These are phyloP conservation scores for Blastobotrys robertii DNA, from an alignment of 805 yeast genomes.

Conservation along the genomic window DNA sequence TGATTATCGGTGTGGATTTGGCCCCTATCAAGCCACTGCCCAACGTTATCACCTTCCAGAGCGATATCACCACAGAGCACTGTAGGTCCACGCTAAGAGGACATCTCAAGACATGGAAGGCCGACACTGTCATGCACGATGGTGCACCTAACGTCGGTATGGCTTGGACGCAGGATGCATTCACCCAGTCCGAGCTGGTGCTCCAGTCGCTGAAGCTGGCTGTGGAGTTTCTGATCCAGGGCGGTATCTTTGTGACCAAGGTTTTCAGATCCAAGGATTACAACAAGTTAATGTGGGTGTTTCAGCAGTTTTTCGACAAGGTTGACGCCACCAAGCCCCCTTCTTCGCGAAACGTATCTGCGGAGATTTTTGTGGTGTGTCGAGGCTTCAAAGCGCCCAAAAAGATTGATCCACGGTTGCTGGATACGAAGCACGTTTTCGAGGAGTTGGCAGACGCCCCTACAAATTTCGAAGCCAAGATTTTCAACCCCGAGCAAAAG, in stretches of 20 bases:
- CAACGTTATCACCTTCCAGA: conserved; percentile 85
- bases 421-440: conserved; percentile 89
- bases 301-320: conserved; percentile 88
- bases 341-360: conserved; percentile 97
- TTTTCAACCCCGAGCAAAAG: conserved; percentile 89
- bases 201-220: conserved; percentile 90
- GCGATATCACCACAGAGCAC: conserved; percentile 97
- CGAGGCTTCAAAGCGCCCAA: conserved; percentile 94
- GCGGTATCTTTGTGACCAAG: conserved; percentile 94
- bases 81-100: conserved; percentile 92
- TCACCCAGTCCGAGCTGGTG: conserved; percentile 93
- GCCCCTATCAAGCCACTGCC: conserved; percentile 97
- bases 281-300: conserved; percentile 94
- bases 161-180: conserved; percentile 99
- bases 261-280: conserved; percentile 98
- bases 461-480: conserved; percentile 74
- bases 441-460: conserved; percentile 64
- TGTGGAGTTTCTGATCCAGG: conserved; percentile 79
- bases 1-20: conserved; percentile 97
- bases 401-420: conserved; percentile 80
- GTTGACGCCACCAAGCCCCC: conserved; percentile 99
- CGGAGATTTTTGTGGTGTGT: conserved; percentile 97
- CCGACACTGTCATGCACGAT: conserved; percentile 95
- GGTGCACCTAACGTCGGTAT: conserved; percentile 99
- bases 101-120: conserved; percentile 97